These are phyloP conservation scores for Meyerozyma sp. DNA, from an alignment of 1,139 yeast genomes.

Conservation along the genomic window DNA sequence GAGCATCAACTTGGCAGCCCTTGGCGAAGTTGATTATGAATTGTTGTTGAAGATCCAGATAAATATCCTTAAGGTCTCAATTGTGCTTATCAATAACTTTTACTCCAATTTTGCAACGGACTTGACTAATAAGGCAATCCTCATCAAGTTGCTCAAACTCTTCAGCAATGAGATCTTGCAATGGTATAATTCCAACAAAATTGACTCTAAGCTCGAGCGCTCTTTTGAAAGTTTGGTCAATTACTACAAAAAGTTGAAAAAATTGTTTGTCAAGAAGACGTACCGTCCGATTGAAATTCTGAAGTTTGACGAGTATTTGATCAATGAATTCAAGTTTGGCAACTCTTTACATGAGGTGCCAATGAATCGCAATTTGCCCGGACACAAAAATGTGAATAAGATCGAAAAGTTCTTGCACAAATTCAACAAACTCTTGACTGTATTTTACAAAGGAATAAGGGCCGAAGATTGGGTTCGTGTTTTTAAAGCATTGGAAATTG, in stretches of 20 bases:
- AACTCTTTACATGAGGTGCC: constrained; percentile 44
- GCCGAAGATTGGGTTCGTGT: constrained; percentile 77
- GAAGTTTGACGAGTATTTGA: constrained; percentile 36
- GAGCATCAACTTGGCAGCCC: constrained; percentile 28
- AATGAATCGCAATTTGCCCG: constrained; percentile 43
- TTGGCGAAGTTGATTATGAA: constrained; percentile 49
- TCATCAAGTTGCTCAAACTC: constrained; percentile 62
- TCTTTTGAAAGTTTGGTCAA: constrained; percentile 47
- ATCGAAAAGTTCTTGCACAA: constrained; percentile 57
- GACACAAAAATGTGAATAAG: constrained; percentile 38
- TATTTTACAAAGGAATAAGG: constrained; percentile 55
- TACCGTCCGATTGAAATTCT: constrained; percentile 61
- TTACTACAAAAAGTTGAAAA: constrained; percentile 65
- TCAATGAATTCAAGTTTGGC: constrained; percentile 35
- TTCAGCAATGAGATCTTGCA: constrained; percentile 67
- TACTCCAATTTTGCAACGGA: constrained; percentile 75
- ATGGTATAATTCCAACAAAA: constrained; percentile 59
- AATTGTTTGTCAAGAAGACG: constrained; percentile 69
- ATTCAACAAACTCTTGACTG: constrained; percentile 59
- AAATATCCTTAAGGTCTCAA: constrained; percentile 74
- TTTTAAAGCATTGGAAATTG: constrained; percentile 68
- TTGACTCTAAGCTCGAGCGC: constrained; percentile 34
- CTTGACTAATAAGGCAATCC: constrained; percentile 50
- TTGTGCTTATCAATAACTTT: constrained; percentile 66
- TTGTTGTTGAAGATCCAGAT: constrained; percentile 68